Percentiles rank a stretch among this genome's conserved stretches.
phyloP scores from a whole-genome alignment of 495 filamentous ascomycete genomes.

The Penicillium tannophilum region DNA sequence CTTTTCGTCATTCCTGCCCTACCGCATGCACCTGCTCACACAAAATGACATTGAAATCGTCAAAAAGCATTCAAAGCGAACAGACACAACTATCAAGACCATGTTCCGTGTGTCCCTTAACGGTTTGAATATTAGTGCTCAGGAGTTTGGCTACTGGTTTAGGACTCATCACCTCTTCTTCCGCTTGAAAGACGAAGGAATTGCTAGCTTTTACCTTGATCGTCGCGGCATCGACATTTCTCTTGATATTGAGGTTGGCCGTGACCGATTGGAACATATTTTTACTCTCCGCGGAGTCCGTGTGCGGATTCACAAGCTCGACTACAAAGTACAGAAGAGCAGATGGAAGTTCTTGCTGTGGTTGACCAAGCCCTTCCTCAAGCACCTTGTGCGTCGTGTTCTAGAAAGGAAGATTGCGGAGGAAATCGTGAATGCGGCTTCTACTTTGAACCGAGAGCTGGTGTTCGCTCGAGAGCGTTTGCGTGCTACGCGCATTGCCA shows the following conservation, averaged over 20 bases:
- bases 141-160: constrained; percentile 83
- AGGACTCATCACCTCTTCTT: constrained; percentile 66
- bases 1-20: constrained; percentile 85
- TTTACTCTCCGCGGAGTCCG: constrained; percentile 73
- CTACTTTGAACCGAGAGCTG: constrained; percentile 78
- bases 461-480: constrained; percentile 84
- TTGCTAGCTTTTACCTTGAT: constrained; percentile 82
- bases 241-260: constrained; percentile 77
- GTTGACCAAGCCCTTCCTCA: constrained; percentile 83
- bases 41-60: constrained; percentile 84
- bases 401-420: constrained; percentile 77
- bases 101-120: constrained; percentile 74
- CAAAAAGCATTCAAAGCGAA: constrained; percentile 72
- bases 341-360: constrained; percentile 77
- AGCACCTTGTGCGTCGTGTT: constrained; percentile 73
- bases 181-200: constrained; percentile 75
- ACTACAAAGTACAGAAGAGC: constrained; percentile 72
- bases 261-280: constrained; percentile 74
- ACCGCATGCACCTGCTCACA: constrained; percentile 75
- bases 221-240: constrained; percentile 84
- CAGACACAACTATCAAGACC: constrained; percentile 64
- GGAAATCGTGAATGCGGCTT: constrained; percentile 67
- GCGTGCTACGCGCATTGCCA: constrained; percentile 78
- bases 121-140: constrained; percentile 77
- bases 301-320: constrained; percentile 83